These are phyloP conservation scores for Pythium graminicola DNA, from an alignment of 352 stramenopile species.

Conservation along the genomic window DNA sequence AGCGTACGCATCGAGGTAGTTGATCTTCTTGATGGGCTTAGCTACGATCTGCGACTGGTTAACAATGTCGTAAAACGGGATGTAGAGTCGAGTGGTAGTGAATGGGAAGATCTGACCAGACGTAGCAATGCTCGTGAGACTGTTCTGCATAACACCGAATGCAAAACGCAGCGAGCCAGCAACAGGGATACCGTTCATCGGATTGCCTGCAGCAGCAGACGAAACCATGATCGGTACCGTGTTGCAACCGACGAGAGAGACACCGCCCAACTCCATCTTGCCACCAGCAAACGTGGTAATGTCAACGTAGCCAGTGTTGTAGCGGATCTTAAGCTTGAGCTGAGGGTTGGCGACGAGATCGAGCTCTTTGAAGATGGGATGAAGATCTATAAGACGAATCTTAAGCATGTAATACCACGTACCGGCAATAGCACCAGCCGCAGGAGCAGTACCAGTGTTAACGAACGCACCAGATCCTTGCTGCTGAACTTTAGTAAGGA, in stretches of 20 bases:
- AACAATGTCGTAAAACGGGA: constrained; percentile 29
- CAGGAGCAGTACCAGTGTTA: constrained; percentile 5
- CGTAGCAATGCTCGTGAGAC: constrained; percentile 3
- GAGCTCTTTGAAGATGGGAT: constrained; percentile 24
- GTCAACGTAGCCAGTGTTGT: constrained; percentile 8
- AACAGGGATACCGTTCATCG: constrained; percentile 12
- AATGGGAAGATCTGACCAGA: constrained; percentile 11
- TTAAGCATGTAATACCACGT: constrained; percentile 21
- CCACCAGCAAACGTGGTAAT: neutral
- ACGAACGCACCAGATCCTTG: constrained; percentile 10
- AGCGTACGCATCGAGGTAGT: constrained; percentile 22
- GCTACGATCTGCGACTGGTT: constrained; percentile 14
- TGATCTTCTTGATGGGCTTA: constrained; percentile 25
- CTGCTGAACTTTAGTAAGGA: constrained; percentile 11
- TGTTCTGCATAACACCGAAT: constrained; percentile 17
- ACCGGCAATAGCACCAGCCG: constrained; percentile 11
- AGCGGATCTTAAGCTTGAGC: constrained; percentile 15
- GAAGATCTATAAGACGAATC: constrained; percentile 24
- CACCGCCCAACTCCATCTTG: constrained; percentile 7
- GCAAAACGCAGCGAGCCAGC: neutral
- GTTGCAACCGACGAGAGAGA: constrained; percentile 3
- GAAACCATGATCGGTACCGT: constrained; percentile 21
- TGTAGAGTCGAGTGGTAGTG: constrained; percentile 19
- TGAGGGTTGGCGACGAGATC: constrained; percentile 23
- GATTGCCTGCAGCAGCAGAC: constrained; percentile 6